Evolutionary conservation across 164 flowering plant species (phyloP).

Genomic region (Nymphaea thermarum): DNA sequence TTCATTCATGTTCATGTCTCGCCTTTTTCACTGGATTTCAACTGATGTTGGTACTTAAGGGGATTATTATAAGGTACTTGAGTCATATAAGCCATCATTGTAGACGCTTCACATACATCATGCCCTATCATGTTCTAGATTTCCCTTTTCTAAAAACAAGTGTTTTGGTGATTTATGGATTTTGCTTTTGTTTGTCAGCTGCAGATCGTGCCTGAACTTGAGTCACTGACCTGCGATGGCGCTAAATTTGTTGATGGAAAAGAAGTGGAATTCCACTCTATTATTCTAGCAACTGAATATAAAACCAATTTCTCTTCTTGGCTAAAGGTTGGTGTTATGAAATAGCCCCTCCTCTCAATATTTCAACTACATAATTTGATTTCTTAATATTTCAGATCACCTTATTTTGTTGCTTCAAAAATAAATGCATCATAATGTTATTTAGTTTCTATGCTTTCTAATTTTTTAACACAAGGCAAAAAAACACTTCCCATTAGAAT

Average conservation of each 20-base stretch:
- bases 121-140: background rate
- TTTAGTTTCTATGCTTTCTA: too few species aligned
- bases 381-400: too few species aligned
- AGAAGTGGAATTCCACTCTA: constrained; percentile 36
- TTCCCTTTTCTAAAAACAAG: background rate
- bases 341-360: background rate
- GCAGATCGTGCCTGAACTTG: constrained; percentile 36
- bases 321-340: constrained; percentile 51
- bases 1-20: background rate
- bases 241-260: constrained; percentile 51
- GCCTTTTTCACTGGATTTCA: background rate
- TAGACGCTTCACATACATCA: background rate
- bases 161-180: background rate
- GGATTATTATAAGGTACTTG: background rate
- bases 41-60: background rate
- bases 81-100: background rate
- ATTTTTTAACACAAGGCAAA: too few species aligned
- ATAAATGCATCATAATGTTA: too few species aligned
- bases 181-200: background rate
- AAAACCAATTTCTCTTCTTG: constrained; percentile 68
- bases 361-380: background rate
- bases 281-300: constrained; percentile 66
- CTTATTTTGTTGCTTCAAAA: too few species aligned
- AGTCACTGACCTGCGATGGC: constrained; percentile 22
- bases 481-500: too few species aligned